These are phyloP conservation scores for Earliella scabrosa DNA, from an alignment of 1,284 basidiomycete species.

Conservation along the genomic window DNA sequence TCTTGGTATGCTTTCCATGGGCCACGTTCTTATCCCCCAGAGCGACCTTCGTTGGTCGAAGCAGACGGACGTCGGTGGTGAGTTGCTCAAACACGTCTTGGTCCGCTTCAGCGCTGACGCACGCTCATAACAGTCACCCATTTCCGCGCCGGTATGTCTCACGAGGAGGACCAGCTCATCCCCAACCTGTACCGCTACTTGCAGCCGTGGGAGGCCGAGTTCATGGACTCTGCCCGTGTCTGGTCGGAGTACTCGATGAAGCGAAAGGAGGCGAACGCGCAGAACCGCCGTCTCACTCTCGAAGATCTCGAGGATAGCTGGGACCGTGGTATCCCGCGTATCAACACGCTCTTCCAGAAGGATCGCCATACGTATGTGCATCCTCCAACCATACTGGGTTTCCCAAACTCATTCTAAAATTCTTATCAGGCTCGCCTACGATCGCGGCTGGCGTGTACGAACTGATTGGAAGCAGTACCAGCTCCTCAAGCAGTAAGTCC, in stretches of 20 bases:
- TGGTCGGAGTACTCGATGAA: constrained; percentile 99
- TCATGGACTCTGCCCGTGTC: constrained; percentile 96
- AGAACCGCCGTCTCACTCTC: constrained; percentile 95
- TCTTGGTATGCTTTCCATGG: constrained; percentile 99
- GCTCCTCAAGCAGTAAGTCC: constrained; percentile 80
- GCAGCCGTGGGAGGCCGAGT: constrained; percentile 99
- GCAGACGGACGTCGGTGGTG: constrained; percentile 93
- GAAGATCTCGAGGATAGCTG: constrained; percentile 98
- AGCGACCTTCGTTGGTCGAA: constrained; percentile 98
- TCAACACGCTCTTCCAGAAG: constrained; percentile 98
- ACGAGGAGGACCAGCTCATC: constrained; percentile 93
- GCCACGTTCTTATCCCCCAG: constrained; percentile 97
- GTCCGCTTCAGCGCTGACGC: constrained; percentile 22
- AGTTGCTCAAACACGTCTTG: constrained; percentile 16
- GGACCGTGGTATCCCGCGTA: constrained; percentile 98
- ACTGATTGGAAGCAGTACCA: constrained; percentile 99
- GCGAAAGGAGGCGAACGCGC: constrained; percentile 97
- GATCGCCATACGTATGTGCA: constrained; percentile 84
- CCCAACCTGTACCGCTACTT: constrained; percentile 98
- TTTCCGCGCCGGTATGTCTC: constrained; percentile 97
- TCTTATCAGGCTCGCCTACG: constrained; percentile 84
- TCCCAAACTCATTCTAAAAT: constrained; percentile 9
- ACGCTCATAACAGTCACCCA: constrained; percentile 69
- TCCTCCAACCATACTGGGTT: background rate
- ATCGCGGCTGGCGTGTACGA: constrained; percentile 96